Percentiles rank a stretch among this genome's conserved stretches.
phyloP scores from a whole-genome alignment of 2,329 filamentous ascomycete genomes.

The Microdochium paspali region DNA sequence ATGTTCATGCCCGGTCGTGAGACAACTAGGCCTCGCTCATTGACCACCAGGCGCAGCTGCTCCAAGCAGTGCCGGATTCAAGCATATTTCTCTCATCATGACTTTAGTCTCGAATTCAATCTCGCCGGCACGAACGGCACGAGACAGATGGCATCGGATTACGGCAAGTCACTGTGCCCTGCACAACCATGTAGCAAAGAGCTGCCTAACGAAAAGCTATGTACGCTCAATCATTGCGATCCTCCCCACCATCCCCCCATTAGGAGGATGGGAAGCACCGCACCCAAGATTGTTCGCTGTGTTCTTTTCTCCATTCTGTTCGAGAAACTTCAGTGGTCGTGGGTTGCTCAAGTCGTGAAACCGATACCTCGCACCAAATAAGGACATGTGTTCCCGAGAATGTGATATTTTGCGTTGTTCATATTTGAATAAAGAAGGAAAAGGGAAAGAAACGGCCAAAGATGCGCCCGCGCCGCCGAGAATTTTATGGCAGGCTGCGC shows the following conservation, averaged over 20 bases:
- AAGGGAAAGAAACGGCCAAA: slow-evolving; percentile 10
- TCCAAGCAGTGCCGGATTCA: no score
- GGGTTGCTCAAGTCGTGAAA: slow-evolving; percentile 31
- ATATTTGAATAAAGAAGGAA: slow-evolving; percentile 24
- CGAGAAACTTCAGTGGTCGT: slow-evolving; percentile 39
- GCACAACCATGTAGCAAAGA: no score
- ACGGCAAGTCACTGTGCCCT: no score
- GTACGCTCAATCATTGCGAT: slow-evolving; percentile 53
- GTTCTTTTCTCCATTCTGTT: slow-evolving; percentile 42
- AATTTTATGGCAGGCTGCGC: slow-evolving; percentile 5
- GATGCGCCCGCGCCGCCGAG: neutral
- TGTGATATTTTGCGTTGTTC: slow-evolving; percentile 40
- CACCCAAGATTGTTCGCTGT: slow-evolving; percentile 50
- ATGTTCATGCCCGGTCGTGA: no score
- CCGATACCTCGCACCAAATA: slow-evolving; percentile 36
- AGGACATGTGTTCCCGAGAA: slow-evolving; percentile 31
- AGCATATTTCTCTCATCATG: no score
- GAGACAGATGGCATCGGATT: no score
- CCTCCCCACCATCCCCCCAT: slow-evolving; percentile 35
- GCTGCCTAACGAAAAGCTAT: slow-evolving; percentile 16
- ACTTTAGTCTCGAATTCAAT: no score
- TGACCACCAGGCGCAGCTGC: no score
- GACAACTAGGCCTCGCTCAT: no score
- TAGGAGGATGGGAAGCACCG: slow-evolving; percentile 37
- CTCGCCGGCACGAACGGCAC: no score